Conservation (phyloP, 2,329 filamentous ascomycete genomes). For the Microcyclosporella mali region DNA sequence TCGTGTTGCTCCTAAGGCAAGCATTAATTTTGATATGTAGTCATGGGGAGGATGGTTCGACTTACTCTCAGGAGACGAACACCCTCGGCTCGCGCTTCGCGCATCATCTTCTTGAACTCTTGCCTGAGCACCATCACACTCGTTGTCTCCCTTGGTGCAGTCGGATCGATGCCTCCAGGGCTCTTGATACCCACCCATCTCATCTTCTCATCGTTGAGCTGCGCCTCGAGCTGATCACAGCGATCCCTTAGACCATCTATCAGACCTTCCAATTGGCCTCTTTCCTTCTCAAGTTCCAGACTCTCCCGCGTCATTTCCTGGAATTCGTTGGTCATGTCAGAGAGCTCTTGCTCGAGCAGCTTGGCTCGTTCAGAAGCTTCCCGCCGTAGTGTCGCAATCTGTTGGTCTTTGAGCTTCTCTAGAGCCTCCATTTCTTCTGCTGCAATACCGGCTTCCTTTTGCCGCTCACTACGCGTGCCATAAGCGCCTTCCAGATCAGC, state of each 20-base stretch:
- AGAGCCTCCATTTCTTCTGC: conserved; percentile 42
- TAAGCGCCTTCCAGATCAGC: conserved; percentile 94
- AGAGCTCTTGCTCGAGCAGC: conserved; percentile 58
- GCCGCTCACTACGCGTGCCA: conserved; percentile 64
- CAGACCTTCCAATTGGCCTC: conserved; percentile 56
- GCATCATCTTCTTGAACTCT: conserved; percentile 78
- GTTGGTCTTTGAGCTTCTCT: conserved; percentile 37
- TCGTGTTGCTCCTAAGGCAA: conserved; percentile 60
- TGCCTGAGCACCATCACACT: conserved; percentile 64
- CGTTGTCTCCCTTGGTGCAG: conserved; percentile 47
- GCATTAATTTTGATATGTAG: conserved; percentile 28
- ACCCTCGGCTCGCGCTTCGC: conserved; percentile 61
- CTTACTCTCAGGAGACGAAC: conserved; percentile 59
- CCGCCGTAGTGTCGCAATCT: conserved; percentile 37
- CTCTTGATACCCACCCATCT: conserved; percentile 58
- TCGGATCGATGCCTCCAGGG: conserved; percentile 33
- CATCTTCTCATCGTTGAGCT: conserved; percentile 62
- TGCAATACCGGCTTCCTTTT: conserved; percentile 60
- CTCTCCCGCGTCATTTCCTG: conserved; percentile 63
- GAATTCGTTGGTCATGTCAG: conserved; percentile 63
- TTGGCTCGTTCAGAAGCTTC: conserved; percentile 28
- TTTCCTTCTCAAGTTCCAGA: conserved; percentile 65
- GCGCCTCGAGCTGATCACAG: conserved; percentile 57
- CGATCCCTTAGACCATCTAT: conserved; percentile 61
- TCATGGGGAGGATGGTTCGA: conserved; percentile 19